These are phyloP conservation scores for Apophysomyces sp. DNA, from an alignment of 371 early-diverging fungal species.

Conservation along the genomic window DNA sequence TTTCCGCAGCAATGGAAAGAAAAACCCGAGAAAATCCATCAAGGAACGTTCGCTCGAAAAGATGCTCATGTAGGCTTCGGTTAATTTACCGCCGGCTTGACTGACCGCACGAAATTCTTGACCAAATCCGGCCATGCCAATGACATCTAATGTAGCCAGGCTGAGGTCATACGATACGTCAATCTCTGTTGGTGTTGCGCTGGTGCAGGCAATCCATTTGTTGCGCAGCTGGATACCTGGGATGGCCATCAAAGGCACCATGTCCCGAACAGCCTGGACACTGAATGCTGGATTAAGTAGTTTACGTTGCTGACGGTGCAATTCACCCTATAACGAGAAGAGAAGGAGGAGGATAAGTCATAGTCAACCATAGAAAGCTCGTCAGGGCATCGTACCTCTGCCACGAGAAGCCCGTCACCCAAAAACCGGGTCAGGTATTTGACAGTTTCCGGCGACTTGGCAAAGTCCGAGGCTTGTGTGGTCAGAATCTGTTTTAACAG, in stretches of 20 bases:
- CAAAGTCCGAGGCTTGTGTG: conserved; percentile 52
- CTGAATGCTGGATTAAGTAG: conserved; percentile 70
- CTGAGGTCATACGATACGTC: conserved; percentile 37
- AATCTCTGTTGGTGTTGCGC: conserved; percentile 7
- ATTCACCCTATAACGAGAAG: conserved; percentile 32
- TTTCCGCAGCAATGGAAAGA: conserved; percentile 33
- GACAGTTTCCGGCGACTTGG: conserved; percentile 33
- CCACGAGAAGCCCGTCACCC: conserved; percentile 60
- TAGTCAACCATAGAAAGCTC: background rate
- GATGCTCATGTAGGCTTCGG: conserved; percentile 44
- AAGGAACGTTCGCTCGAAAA: conserved; percentile 29
- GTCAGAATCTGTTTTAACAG: conserved; percentile 52
- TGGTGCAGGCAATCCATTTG: conserved; percentile 28
- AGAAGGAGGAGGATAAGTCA: background rate
- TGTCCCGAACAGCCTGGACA: conserved; percentile 42
- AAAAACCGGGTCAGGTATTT: conserved; percentile 35
- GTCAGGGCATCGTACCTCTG: conserved; percentile 39
- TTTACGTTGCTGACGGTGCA: conserved; percentile 65
- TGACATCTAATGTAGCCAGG: conserved; percentile 43
- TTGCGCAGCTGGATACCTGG: conserved; percentile 33
- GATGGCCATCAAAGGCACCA: conserved; percentile 45
- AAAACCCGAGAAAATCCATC: conserved; percentile 28
- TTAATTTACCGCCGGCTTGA: conserved; percentile 34
- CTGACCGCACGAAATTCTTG: conserved; percentile 36
- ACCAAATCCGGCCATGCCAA: conserved; percentile 54